Evolutionary conservation across 2,329 filamentous ascomycete genomes (phyloP).

Genomic region (Fusarium marasasianum): DNA sequence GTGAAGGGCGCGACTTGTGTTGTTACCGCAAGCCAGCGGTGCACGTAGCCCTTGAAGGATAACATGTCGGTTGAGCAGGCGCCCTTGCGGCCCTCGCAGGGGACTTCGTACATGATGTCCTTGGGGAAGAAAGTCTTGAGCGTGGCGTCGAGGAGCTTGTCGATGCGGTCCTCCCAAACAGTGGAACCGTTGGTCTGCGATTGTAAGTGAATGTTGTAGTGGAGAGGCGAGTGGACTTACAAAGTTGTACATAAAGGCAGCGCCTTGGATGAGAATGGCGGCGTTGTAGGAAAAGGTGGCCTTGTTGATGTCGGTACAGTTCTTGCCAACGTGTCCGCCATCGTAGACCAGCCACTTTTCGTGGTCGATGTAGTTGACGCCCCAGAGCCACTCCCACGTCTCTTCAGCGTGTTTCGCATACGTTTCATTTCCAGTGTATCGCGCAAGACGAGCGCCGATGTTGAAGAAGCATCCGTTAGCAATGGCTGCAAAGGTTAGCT

Average conservation of each 20-base stretch:
- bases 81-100: conserved; percentile 66
- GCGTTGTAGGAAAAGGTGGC: conserved; percentile 75
- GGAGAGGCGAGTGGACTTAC: conserved; percentile 46
- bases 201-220: neutral
- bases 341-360: conserved; percentile 71
- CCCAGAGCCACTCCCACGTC: conserved; percentile 69
- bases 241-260: conserved; percentile 75
- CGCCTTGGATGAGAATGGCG: conserved; percentile 69
- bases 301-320: conserved; percentile 70
- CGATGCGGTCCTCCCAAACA: conserved; percentile 65
- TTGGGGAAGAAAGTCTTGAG: conserved; percentile 64
- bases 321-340: conserved; percentile 64
- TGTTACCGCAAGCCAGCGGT: conserved; percentile 70
- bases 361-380: conserved; percentile 66
- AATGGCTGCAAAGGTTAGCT: conserved; percentile 53
- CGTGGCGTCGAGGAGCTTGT: conserved; percentile 63
- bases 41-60: conserved; percentile 76
- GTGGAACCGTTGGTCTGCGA: conserved; percentile 60
- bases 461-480: conserved; percentile 73
- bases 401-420: conserved; percentile 71
- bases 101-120: conserved; percentile 70
- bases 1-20: conserved; percentile 71
- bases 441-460: conserved; percentile 73
- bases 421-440: conserved; percentile 73
- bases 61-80: conserved; percentile 77